Conservation (phyloP, 805 yeast genomes). For the Candida lessepsii region DNA sequence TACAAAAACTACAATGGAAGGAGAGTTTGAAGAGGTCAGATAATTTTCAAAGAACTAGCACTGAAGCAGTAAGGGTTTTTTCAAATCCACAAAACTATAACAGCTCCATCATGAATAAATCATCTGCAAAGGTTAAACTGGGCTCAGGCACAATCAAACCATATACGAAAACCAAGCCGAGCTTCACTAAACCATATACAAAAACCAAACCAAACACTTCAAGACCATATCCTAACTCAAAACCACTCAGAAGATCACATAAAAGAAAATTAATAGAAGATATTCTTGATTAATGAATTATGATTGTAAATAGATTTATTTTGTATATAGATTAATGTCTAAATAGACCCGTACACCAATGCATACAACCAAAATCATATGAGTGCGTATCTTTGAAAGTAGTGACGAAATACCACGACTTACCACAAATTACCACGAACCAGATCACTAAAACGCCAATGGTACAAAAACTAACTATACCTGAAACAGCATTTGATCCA, state of each 20-base stretch:
- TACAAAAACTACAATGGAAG: constrained; percentile 3
- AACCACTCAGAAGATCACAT: background rate
- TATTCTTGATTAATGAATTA: constrained; percentile 5
- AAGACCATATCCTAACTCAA: background rate
- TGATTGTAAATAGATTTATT: constrained; percentile 1
- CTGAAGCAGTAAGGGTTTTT: background rate
- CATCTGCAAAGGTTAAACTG: no score
- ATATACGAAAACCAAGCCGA: no score
- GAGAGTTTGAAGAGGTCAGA: background rate
- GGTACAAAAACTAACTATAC: constrained; percentile 38
- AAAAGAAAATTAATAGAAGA: background rate
- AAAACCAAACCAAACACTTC: background rate
- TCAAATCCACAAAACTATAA: background rate
- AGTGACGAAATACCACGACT: no score
- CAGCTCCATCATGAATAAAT: no score
- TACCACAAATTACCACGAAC: no score
- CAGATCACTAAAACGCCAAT: no score
- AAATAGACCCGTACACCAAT: no score
- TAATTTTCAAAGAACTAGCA: background rate
- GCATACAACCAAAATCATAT: background rate
- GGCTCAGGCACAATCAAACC: background rate
- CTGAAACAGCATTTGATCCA: constrained; percentile 41
- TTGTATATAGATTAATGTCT: no score
- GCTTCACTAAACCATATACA: background rate
- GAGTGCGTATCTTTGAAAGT: no score